These are phyloP conservation scores for Vicia villosa DNA, from an alignment of 306 rosid species.

Conservation along the genomic window DNA sequence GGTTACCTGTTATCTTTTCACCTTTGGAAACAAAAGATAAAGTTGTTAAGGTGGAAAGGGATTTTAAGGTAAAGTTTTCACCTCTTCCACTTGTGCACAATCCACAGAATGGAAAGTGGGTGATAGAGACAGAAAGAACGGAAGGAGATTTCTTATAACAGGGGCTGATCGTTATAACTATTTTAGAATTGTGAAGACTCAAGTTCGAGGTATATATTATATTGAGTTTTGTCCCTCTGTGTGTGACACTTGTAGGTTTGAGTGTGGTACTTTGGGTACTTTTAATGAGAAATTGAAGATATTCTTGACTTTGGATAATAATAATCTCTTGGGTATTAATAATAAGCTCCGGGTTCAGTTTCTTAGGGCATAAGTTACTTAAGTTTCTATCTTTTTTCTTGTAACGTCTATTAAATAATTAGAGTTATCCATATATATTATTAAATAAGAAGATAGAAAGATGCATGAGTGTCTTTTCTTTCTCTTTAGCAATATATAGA, in stretches of 20 bases:
- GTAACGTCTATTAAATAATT: neutral
- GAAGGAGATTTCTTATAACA: slow-evolving; percentile 46
- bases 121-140: neutral
- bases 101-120: slow-evolving; percentile 53
- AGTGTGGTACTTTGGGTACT: slow-evolving; percentile 45
- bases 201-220: slow-evolving; percentile 28
- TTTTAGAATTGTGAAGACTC: slow-evolving; percentile 36
- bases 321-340: neutral
- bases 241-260: slow-evolving; percentile 50
- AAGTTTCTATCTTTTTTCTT: neutral
- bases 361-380: slow-evolving; percentile 2
- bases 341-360: slow-evolving; percentile 19
- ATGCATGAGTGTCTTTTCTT: neutral
- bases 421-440: neutral
- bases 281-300: slow-evolving; percentile 50
- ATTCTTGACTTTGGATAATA: slow-evolving; percentile 50
- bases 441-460: neutral
- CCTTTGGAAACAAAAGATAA: slow-evolving; percentile 43
- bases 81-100: slow-evolving; percentile 25
- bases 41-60: slow-evolving; percentile 38
- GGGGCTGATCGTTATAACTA: slow-evolving; percentile 26
- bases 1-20: slow-evolving; percentile 41
- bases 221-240: slow-evolving; percentile 58
- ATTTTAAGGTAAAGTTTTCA: slow-evolving; percentile 46
- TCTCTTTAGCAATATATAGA: neutral